These are phyloP conservation scores for Afroboletus lepidellus DNA, from an alignment of 1,284 basidiomycete genomes.

Conservation along the genomic window DNA sequence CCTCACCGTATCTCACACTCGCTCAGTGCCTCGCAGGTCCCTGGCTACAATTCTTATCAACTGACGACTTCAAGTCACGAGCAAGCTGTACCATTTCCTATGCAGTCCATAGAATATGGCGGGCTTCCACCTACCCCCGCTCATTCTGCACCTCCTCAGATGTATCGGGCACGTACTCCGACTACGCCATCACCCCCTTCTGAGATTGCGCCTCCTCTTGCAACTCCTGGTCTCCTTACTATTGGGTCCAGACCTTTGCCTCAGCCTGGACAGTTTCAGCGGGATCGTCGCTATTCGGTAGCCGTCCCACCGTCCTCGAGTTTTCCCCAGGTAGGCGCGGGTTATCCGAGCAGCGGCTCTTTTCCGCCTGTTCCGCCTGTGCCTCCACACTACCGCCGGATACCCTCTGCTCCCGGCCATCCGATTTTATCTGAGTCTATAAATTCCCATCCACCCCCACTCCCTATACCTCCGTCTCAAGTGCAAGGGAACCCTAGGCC, in stretches of 20 bases:
- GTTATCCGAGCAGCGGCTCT: conserved; percentile 21
- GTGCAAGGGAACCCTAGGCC: conserved; percentile 29
- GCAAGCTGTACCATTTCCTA: conserved; percentile 25
- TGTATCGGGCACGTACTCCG: conserved; percentile 31
- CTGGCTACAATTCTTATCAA: conserved; percentile 29
- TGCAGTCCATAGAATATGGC: conserved; percentile 27
- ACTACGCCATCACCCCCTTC: conserved; percentile 35
- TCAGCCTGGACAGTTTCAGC: conserved; percentile 35
- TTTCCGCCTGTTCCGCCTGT: conserved; percentile 22
- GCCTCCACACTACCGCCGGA: conserved; percentile 24
- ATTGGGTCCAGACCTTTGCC: conserved; percentile 58
- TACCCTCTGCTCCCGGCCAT: conserved; percentile 30
- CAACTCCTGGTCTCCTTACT: conserved; percentile 34
- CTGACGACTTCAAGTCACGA: conserved; percentile 20
- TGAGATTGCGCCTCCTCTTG: conserved; percentile 28
- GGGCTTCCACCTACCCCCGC: conserved; percentile 24
- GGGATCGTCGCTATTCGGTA: conserved; percentile 37
- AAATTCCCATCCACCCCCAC: conserved; percentile 23
- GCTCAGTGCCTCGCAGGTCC: conserved; percentile 22
- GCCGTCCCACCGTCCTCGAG: conserved; percentile 35
- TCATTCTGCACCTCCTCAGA: conserved; percentile 28
- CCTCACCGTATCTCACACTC: conserved; percentile 28
- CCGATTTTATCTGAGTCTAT: conserved; percentile 22
- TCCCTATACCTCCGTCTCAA: conserved; percentile 31
- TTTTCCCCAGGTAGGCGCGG: conserved; percentile 25